These are phyloP conservation scores for Phytophthora syringae DNA, from an alignment of 352 stramenopile species.

Conservation along the genomic window DNA sequence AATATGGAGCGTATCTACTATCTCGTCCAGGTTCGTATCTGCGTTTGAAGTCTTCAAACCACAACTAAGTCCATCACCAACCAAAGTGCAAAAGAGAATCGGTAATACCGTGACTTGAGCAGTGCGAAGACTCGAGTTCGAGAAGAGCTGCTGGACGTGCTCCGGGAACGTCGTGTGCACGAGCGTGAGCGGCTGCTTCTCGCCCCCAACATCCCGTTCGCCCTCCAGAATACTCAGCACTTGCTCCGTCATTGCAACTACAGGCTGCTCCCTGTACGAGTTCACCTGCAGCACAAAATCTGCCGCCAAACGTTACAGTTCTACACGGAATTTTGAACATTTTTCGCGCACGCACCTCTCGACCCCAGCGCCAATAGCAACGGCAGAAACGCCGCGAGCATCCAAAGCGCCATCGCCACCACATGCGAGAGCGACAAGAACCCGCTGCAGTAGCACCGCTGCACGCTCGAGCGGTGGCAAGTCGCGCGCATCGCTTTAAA, in stretches of 20 bases:
- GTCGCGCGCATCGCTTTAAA: constrained; percentile 48
- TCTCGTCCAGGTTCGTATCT: constrained; percentile 58
- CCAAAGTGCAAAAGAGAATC: neutral
- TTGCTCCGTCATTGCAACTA: constrained; percentile 62
- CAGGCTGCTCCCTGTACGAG: constrained; percentile 71
- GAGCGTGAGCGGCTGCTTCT: constrained; percentile 30
- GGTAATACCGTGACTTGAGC: constrained; percentile 47
- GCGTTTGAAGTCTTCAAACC: constrained; percentile 45
- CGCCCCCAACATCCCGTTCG: constrained; percentile 11
- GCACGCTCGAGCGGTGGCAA: constrained; percentile 57
- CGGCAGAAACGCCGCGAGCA: constrained; percentile 55
- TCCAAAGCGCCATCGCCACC: constrained; percentile 44
- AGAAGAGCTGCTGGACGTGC: constrained; percentile 51
- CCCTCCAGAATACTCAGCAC: constrained; percentile 71
- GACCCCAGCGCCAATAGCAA: constrained; percentile 66
- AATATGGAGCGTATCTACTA: constrained; percentile 63
- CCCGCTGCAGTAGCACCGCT: constrained; percentile 65
- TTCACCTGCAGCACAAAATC: constrained; percentile 71
- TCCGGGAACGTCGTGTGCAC: constrained; percentile 56
- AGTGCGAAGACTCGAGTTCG: constrained; percentile 38
- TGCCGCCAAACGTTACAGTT: constrained; percentile 19
- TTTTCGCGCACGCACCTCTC: constrained; percentile 33
- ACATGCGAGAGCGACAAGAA: constrained; percentile 62
- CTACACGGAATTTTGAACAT: constrained; percentile 5
- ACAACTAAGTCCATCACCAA: neutral